Percentiles rank a stretch among this genome's conserved stretches.
These are phyloP conservation scores for Fusarium sp. DNA, from an alignment of 2,329 filamentous ascomycete genomes.

Conservation along the genomic window DNA sequence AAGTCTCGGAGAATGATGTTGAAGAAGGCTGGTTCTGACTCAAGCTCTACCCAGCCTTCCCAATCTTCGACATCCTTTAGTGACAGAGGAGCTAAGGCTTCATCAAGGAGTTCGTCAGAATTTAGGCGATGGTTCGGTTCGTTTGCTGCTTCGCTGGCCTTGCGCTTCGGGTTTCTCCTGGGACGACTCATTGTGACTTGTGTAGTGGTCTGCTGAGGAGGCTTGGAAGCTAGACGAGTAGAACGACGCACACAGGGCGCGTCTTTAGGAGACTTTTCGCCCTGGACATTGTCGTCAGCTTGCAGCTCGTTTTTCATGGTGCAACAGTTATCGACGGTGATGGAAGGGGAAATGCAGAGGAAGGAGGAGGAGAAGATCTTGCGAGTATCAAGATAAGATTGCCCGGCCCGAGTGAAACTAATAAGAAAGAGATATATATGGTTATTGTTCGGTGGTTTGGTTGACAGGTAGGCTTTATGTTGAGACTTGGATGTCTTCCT, in stretches of 20 bases:
- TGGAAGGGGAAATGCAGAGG: background rate
- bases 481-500: background rate
- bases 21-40: constrained; percentile 91
- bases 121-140: constrained; percentile 42
- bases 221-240: constrained; percentile 21
- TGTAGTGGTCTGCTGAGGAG: background rate
- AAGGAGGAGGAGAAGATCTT: background rate
- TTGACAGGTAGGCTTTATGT: background rate
- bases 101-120: constrained; percentile 55
- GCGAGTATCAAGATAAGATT: background rate
- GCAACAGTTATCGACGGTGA: background rate
- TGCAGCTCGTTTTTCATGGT: background rate
- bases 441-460: background rate
- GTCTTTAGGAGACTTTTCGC: background rate
- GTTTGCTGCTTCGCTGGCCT: constrained; percentile 49
- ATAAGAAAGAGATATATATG: background rate
- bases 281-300: constrained; percentile 20
- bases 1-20: constrained; percentile 84
- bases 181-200: constrained; percentile 31
- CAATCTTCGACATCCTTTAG: constrained; percentile 67
- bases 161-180: constrained; percentile 56
- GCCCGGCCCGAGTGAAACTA: background rate
- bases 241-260: constrained; percentile 30
- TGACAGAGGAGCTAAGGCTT: constrained; percentile 58
- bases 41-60: constrained; percentile 83